Evolutionary conservation across 2,329 filamentous ascomycete species (phyloP).

Genomic region (Colletotrichum tamarilloi): DNA sequence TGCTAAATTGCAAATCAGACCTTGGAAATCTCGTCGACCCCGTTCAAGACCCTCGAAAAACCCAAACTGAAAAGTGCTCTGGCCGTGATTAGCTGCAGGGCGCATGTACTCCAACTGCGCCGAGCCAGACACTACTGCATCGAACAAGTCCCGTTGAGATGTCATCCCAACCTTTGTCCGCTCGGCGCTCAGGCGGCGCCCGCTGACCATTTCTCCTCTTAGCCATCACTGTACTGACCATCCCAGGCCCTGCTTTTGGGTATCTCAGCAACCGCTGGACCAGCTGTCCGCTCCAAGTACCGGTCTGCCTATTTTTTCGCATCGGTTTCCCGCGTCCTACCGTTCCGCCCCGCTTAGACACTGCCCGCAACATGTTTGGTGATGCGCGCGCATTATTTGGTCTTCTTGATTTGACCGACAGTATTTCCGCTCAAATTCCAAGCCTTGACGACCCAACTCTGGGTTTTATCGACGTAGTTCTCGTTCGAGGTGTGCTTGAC

Average conservation of each 20-base stretch:
- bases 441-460: constrained; percentile 74
- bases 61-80: neutral
- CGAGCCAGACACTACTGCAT: neutral
- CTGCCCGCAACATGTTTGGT: neutral
- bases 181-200: constrained; percentile 16
- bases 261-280: constrained; percentile 4
- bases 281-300: neutral
- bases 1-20: neutral
- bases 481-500: constrained; percentile 77
- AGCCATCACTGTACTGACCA: neutral
- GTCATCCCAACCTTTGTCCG: constrained; percentile 16
- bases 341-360: neutral
- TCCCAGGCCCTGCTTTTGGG: neutral
- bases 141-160: constrained; percentile 7
- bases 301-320: neutral
- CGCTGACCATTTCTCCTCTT: neutral
- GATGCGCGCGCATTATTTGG: constrained; percentile 7
- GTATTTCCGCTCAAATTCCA: constrained; percentile 65
- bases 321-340: neutral
- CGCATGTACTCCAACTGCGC: neutral
- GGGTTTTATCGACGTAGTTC: constrained; percentile 79
- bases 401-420: constrained; percentile 34
- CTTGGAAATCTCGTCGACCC: neutral
- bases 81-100: neutral
- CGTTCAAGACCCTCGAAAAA: neutral